Base-by-base conservation (phyloP, 2,329 filamentous ascomycete species). In the Cordyceps fumosorosea region DNA sequence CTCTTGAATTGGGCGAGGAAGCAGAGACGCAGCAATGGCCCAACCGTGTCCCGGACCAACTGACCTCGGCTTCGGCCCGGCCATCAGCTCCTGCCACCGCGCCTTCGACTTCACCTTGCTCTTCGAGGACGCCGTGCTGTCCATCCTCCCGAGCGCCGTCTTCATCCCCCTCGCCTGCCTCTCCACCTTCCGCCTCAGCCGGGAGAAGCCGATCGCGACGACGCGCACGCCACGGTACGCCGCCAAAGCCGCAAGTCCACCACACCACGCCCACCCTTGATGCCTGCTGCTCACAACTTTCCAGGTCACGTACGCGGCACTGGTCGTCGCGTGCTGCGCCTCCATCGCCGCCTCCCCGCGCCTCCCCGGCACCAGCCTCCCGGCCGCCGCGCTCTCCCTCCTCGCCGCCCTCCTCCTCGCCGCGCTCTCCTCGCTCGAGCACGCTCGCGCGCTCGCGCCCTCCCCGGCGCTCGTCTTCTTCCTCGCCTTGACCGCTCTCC, bases 31-130 rank as follows among this genome's bases (percentile, higher is more conserved):
- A 40, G 22, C n/a, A 11, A 57, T 57, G 55, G 32, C 20, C 20
- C 24, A 34, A 18, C n/a, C n/a, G 2, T 57, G 55, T 22, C 26
- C 26, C 16, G 18, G 4, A 8, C 42, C 55, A 7, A 24, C 24
- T 18, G 55, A 57, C 29, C 22, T 37, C 4, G 34, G 55, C 26
- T 57, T 57, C 32, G 55, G 55, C 44, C 55, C 55, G 8, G 26
- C 55, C 26, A 32, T 57, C 55, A 48, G 44, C n/a, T 48, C 55
- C 24, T 57, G 55, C 22, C 18, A 57, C 42, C 34, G 55, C 47
- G 14, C 14, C 55, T 57, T 57, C 5, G 55, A 57, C 42, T 57
- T 57, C 10, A 57, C 55, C 1, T 10, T 57, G 12, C 34, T 57
- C 10, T 57, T 57, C 22, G 55, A 57, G 42, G 42, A 57, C n/a